Evolutionary conservation across 106 monocot species (phyloP).

Genomic region (Acorus gramineus): DNA sequence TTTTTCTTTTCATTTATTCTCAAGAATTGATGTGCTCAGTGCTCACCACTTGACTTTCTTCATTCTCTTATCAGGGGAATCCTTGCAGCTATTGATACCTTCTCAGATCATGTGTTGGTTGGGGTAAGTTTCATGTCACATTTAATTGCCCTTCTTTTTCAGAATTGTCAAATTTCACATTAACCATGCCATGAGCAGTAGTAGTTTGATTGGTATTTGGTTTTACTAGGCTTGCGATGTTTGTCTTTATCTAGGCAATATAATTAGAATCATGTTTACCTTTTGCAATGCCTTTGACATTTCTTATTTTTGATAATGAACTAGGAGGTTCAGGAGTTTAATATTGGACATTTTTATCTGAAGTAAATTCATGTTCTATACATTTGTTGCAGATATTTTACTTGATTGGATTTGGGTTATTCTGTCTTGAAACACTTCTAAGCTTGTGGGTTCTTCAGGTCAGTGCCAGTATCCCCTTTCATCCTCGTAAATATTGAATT

Average conservation of each 20-base stretch:
- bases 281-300: too few relatives aligned
- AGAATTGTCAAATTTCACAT: background rate
- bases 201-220: too few relatives aligned
- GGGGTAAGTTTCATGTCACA: slow-evolving; percentile 42
- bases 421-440: slow-evolving; percentile 33
- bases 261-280: too few relatives aligned
- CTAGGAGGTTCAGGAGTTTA: too few relatives aligned
- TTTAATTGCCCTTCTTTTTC: background rate
- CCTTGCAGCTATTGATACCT: slow-evolving; percentile 76
- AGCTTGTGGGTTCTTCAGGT: slow-evolving; percentile 59
- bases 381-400: slow-evolving; percentile 36
- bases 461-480: background rate
- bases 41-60: background rate
- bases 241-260: too few relatives aligned
- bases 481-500: too few relatives aligned
- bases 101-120: slow-evolving; percentile 65
- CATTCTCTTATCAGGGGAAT: slow-evolving; percentile 59
- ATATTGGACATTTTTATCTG: background rate
- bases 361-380: background rate
- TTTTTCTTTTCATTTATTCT: too few relatives aligned
- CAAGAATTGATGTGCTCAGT: too few relatives aligned
- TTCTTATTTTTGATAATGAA: too few relatives aligned
- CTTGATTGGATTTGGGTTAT: slow-evolving; percentile 40
- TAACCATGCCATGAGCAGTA: too few relatives aligned
- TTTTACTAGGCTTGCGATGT: too few relatives aligned